Conservation (phyloP, 2,329 filamentous ascomycete genomes). For the Pseudocercospora pini-densiflorae region DNA sequence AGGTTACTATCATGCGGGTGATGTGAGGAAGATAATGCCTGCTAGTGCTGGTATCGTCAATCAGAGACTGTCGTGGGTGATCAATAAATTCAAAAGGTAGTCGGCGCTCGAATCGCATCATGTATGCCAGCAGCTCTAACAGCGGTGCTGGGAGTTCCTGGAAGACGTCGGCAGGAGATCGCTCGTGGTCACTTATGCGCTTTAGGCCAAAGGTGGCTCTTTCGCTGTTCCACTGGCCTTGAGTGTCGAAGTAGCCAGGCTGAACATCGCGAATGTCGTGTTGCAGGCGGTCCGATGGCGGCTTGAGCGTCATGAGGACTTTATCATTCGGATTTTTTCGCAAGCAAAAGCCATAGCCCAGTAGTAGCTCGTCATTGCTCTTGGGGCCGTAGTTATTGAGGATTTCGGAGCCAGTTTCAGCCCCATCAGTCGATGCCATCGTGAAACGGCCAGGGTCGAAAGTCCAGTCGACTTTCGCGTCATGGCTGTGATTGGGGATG, state of each 20-base stretch:
- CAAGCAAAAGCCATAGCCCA: slow-evolving; percentile 59
- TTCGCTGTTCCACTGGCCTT: slow-evolving; percentile 40
- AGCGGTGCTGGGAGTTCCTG: slow-evolving; percentile 38
- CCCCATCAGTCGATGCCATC: slow-evolving; percentile 42
- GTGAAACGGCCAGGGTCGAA: slow-evolving; percentile 46
- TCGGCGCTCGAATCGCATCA: slow-evolving; percentile 40
- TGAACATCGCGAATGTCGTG: slow-evolving; percentile 35
- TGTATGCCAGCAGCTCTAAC: slow-evolving; percentile 42
- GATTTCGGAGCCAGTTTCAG: slow-evolving; percentile 48
- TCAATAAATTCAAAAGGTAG: slow-evolving; percentile 37
- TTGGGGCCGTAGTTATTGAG: slow-evolving; percentile 61
- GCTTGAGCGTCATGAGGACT: slow-evolving; percentile 48
- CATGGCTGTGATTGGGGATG: slow-evolving; percentile 53
- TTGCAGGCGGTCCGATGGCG: slow-evolving; percentile 45
- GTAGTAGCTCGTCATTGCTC: slow-evolving; percentile 56
- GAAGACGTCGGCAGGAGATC: slow-evolving; percentile 30
- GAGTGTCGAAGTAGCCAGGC: slow-evolving; percentile 40
- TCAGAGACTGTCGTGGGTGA: slow-evolving; percentile 34
- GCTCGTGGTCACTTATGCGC: slow-evolving; percentile 7
- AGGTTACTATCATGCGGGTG: slow-evolving; percentile 41
- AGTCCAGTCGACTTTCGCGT: slow-evolving; percentile 55
- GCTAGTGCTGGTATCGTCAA: slow-evolving; percentile 28
- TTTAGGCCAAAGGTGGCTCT: slow-evolving; percentile 45
- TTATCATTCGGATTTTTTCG: slow-evolving; percentile 53
- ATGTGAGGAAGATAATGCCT: slow-evolving; percentile 40